These are phyloP conservation scores for Zopfochytrium polystomum DNA, from an alignment of 371 early-diverging fungal species.

Conservation along the genomic window DNA sequence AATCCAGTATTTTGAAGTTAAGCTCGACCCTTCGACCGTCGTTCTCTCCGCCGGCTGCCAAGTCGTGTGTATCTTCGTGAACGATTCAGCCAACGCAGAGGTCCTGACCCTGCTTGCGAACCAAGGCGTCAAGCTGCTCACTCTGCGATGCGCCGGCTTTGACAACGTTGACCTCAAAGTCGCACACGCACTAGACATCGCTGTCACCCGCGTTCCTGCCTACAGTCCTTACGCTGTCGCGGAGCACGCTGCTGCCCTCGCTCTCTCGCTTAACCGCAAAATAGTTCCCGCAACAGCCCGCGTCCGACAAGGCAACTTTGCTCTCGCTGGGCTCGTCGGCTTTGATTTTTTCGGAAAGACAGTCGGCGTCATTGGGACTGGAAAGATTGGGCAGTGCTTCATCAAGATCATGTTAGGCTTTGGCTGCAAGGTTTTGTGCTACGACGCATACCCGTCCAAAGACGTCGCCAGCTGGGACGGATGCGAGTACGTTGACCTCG, in stretches of 20 bases:
- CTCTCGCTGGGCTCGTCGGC: slow-evolving; percentile 40
- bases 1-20: slow-evolving; percentile 25
- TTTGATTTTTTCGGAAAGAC: slow-evolving; percentile 49
- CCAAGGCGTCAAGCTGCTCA: slow-evolving; percentile 37
- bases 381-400: slow-evolving; percentile 45
- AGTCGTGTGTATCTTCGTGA: slow-evolving; percentile 48
- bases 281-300: slow-evolving; percentile 30
- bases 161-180: slow-evolving; percentile 43
- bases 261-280: slow-evolving; percentile 42
- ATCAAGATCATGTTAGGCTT: slow-evolving; percentile 47
- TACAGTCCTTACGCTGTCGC: slow-evolving; percentile 49
- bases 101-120: slow-evolving; percentile 28
- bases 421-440: slow-evolving; percentile 43
- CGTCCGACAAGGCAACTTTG: slow-evolving; percentile 38
- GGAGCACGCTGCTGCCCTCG: slow-evolving; percentile 42
- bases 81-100: slow-evolving; percentile 36
- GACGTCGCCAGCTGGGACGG: slow-evolving; percentile 30
- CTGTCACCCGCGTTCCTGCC: slow-evolving; percentile 44
- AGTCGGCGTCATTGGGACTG: slow-evolving; percentile 48
- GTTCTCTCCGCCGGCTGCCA: slow-evolving; percentile 27
- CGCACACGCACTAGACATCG: slow-evolving; percentile 22
- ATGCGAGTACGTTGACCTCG: slow-evolving; percentile 34
- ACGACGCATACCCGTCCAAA: slow-evolving; percentile 42
- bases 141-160: slow-evolving; percentile 49
- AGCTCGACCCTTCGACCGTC: slow-evolving; percentile 20